Conservation (phyloP, 768 basidiomycete genomes). For the Crepidotus variabilis region DNA sequence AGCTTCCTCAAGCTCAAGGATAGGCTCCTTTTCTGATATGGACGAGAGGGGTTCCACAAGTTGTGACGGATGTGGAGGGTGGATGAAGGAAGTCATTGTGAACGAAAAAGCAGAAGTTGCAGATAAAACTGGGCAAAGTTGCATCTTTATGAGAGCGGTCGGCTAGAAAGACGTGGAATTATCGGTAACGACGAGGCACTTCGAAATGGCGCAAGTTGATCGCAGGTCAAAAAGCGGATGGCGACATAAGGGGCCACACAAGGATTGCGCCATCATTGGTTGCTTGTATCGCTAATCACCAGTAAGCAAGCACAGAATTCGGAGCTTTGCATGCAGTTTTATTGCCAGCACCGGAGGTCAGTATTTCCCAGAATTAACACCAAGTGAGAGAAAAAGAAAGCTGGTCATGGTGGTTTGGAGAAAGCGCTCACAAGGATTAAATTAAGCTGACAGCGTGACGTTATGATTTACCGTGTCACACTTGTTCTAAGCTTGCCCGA, state of each 20-base stretch:
- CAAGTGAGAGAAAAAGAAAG: not conserved
- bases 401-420: not conserved
- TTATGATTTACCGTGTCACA: not conserved
- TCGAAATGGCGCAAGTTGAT: constrained; percentile 1
- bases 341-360: not conserved
- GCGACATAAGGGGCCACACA: constrained; percentile 1
- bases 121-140: not conserved
- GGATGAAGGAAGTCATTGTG: constrained; percentile 25
- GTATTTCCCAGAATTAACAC: not conserved
- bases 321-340: not conserved
- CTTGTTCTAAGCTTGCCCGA: constrained; percentile 9
- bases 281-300: not conserved
- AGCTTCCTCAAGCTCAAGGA: not conserved
- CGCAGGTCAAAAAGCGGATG: constrained; percentile 1
- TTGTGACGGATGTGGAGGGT: constrained; percentile 30
- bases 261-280: not conserved
- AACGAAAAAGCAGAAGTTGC: not conserved
- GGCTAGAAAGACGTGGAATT: not conserved
- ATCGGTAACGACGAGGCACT: not conserved
- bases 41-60: constrained; percentile 1
- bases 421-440: too few relatives aligned
- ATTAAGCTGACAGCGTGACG: too few relatives aligned
- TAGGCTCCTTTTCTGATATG: not conserved
- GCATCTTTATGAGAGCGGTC: not conserved
- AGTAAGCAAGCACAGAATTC: not conserved